Base-by-base conservation (phyloP, 2,329 filamentous ascomycete genomes). In the Aspergillus fischeri region DNA sequence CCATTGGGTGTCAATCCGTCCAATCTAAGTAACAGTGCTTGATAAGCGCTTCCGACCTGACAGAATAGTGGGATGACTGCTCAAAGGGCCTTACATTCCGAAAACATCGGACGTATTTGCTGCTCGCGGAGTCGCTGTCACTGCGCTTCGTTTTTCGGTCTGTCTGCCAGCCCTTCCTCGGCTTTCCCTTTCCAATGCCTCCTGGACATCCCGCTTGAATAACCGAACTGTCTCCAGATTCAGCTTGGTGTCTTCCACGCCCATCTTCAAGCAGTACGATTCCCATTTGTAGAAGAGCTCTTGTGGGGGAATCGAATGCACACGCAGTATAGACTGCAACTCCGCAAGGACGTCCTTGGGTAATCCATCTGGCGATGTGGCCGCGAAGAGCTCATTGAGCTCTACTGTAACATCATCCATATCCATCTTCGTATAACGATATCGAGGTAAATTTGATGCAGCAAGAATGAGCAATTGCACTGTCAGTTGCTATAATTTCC, bases 271-370 rank as follows among this genome's bases (percentile, higher is more conserved):
- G 74, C 90, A 92, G 80, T 97, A 97, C 0, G 92, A 93, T 75
- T 99, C 94, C 94, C 94, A 99, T 81, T 97, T 97, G 85, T 91
- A 97, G 75, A 91, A 97, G 27, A 97, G 81, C 71, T 97, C 94
- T 73, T 97, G 87, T 35, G 87, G 82, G 17, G 86, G 85, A 59
- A 97, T 83, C 50, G 86, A 86, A 76, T 97, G 91, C 59, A 97
- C 81, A 54, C 88, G 86, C 77, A 94, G 83, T 71, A 96, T 95
- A 57, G 91, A 95, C 70, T 89, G 83, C 64, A 99, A 80, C 77
- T 97, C 92, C 53, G 82, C 79, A 62, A 91, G 78, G 56, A 97
- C 84, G 73, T 97, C 93, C 62, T 86, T 79, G 60, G 91, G 85
- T 5, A 97, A 80, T 41, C 83, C 77, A 59, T 78, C 75, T 4